Evolutionary conservation across 2,329 filamentous ascomycete species (phyloP).

Genomic region (Mariannaea elegans): DNA sequence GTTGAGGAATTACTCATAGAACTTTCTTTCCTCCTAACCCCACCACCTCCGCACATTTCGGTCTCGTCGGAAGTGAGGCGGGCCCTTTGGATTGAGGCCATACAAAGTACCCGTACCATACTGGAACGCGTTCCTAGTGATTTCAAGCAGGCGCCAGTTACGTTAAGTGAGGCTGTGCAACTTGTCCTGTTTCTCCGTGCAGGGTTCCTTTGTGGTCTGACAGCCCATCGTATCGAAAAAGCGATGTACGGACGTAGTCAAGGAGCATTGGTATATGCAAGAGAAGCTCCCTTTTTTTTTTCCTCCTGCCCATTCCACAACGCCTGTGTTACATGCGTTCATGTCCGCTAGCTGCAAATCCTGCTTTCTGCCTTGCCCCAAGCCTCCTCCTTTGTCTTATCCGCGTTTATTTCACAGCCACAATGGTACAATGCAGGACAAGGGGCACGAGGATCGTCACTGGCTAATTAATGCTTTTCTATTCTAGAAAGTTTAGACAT

Average conservation of each 20-base stretch:
- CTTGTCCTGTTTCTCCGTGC: background rate
- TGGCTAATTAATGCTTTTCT: background rate
- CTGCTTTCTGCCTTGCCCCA: constrained; percentile 11
- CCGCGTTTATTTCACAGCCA: constrained; percentile 5
- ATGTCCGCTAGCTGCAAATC: background rate
- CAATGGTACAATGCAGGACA: constrained; percentile 2
- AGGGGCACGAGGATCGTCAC: background rate
- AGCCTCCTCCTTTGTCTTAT: constrained; percentile 3
- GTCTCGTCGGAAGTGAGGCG: background rate
- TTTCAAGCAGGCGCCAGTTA: constrained; percentile 1
- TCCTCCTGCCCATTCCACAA: background rate
- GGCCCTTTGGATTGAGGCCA: background rate
- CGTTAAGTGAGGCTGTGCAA: constrained; percentile 19
- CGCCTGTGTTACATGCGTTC: background rate
- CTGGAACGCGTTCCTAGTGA: background rate
- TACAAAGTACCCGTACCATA: background rate
- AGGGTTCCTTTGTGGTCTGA: constrained; percentile 22
- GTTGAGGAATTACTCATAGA: no score
- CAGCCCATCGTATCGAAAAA: background rate
- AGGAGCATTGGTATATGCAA: background rate
- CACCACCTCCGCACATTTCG: no score
- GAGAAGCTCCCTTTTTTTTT: background rate
- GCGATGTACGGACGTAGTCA: background rate
- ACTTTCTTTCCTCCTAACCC: no score
- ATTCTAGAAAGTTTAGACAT: background rate